Evolutionary conservation across 2,329 filamentous ascomycete genomes (phyloP), one percentile per base, ranked within the genome.

Genomic region (Pyrenophora teres): DNA sequence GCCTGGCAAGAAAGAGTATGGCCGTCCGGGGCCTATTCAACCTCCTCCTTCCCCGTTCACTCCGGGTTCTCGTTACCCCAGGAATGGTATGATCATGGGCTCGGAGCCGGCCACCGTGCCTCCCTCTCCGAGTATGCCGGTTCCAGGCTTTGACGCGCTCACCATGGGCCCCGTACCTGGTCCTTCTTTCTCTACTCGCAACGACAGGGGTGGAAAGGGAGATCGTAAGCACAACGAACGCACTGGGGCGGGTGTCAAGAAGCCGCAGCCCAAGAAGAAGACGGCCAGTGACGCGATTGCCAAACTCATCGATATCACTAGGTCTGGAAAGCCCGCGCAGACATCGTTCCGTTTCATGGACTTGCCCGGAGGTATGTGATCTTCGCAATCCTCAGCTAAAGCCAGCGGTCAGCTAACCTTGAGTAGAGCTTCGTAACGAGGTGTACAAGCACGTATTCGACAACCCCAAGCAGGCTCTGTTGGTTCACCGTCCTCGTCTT

Each of bases 361-460:
- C 8, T 56, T 67, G 1, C 64, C 64, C 2, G 63, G 63, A 6
- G 63, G 64, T 62, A 54, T n/a, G 53, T 43, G 10, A 5, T 2
- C 12, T 8, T 3, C 27, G 10, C 6, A 25, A 7, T 32, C n/a
- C 7, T 6, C 2, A 15, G 6, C 21, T 15, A 27, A 32, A n/a
- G 23, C 16, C 8, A 41, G 23, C 18, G 10, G 9, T 31, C 9
- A 19, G 23, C 56, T 60, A 23, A 63, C 12, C 7, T 3, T 16
- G 1, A 41, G 6, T 32, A 71, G 68, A 71, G 27, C 49, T 71
- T 15, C 61, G 68, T 4, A 71, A 71, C 49, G 18, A 57, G 12
- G 57, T 71, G 18, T 71, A 71, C 48, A 16, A 44, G 1, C 49
- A 61, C 16, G 59, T 54, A 2, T 9, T 44, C 15, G 27, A 23